Percentiles rank a stretch among this genome's conserved stretches.
phyloP scores from a whole-genome alignment of 1,139 yeast species.

The Yamadazyma triangularis region DNA sequence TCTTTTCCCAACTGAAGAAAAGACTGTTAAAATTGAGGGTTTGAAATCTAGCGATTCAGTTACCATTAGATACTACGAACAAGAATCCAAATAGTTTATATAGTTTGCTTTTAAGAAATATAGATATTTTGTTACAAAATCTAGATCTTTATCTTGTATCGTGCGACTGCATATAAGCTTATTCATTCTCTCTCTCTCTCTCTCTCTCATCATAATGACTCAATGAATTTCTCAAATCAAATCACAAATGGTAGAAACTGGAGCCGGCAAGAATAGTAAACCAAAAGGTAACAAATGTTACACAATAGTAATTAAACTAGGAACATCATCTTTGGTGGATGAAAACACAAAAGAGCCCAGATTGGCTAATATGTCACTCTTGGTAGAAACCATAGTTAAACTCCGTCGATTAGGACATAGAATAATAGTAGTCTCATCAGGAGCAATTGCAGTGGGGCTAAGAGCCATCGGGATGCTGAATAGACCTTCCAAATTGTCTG shows the following conservation, averaged over 20 bases:
- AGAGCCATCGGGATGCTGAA: slow-evolving; percentile 61
- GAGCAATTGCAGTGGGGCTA: slow-evolving; percentile 95
- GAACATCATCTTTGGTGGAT: slow-evolving; percentile 92
- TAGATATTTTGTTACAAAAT: too few relatives aligned
- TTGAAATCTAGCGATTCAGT: slow-evolving; percentile 5
- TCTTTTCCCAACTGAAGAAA: slow-evolving; percentile 29
- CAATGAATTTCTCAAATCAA: too few relatives aligned
- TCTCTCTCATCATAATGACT: background rate
- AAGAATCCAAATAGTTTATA: background rate
- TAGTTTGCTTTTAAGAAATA: background rate
- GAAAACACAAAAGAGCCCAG: slow-evolving; percentile 84
- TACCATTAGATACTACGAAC: slow-evolving; percentile 6
- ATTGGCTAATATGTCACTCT: slow-evolving; percentile 83
- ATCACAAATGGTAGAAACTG: background rate
- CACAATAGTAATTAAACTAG: slow-evolving; percentile 73
- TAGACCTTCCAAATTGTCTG: slow-evolving; percentile 74
- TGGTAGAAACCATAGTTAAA: slow-evolving; percentile 85
- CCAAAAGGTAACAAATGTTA: slow-evolving; percentile 10
- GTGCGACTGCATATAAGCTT: too few relatives aligned
- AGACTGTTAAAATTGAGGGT: slow-evolving; percentile 11
- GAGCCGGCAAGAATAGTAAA: background rate
- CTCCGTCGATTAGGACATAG: slow-evolving; percentile 83
- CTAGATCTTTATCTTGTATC: too few relatives aligned
- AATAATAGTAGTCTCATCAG: slow-evolving; percentile 87
- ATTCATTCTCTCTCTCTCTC: too few relatives aligned